phyloP scores from a whole-genome alignment of 768 basidiomycete species.

The Mycena metata region DNA sequence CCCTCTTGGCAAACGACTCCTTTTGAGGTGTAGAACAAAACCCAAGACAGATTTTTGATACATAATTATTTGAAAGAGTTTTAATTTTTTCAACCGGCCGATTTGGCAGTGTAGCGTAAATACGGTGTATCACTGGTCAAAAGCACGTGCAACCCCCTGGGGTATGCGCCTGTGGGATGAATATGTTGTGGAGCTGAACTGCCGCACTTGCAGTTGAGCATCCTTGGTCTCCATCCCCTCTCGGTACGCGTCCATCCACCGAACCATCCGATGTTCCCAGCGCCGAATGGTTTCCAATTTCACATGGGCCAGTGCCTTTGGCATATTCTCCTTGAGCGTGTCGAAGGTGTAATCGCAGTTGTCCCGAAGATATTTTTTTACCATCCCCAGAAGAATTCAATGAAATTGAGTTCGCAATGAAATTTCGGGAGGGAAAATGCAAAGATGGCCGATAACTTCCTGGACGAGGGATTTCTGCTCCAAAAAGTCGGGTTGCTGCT shows the following conservation, averaged over 20 bases:
- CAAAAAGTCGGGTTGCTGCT: conserved; percentile 38
- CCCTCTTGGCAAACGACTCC: too few species aligned
- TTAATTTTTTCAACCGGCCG: neutral
- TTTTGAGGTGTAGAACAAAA: too few species aligned
- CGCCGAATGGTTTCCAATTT: conserved; percentile 26
- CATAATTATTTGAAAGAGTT: neutral
- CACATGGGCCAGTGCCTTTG: conserved; percentile 38
- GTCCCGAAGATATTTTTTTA: conserved; percentile 6
- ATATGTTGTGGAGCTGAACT: neutral
- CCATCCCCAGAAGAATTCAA: conserved; percentile 18
- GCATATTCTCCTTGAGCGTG: conserved; percentile 40
- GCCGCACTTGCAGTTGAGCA: neutral
- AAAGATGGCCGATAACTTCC: conserved; percentile 1
- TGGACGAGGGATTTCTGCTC: too few species aligned
- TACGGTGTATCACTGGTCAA: neutral
- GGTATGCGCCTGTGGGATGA: neutral
- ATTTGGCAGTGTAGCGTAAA: neutral
- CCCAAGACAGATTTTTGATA: too few species aligned
- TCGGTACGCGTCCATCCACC: conserved; percentile 39
- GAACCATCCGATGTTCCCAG: conserved; percentile 12
- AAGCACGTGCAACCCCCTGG: neutral
- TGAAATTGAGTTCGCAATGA: neutral
- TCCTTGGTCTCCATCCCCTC: too few species aligned
- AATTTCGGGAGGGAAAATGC: conserved; percentile 19
- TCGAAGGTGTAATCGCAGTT: conserved; percentile 12